Evolutionary conservation across 192 early-diverging fungal genomes (phyloP), one percentile per base, ranked within the genome.

Genomic region (Coemansia sp.): DNA sequence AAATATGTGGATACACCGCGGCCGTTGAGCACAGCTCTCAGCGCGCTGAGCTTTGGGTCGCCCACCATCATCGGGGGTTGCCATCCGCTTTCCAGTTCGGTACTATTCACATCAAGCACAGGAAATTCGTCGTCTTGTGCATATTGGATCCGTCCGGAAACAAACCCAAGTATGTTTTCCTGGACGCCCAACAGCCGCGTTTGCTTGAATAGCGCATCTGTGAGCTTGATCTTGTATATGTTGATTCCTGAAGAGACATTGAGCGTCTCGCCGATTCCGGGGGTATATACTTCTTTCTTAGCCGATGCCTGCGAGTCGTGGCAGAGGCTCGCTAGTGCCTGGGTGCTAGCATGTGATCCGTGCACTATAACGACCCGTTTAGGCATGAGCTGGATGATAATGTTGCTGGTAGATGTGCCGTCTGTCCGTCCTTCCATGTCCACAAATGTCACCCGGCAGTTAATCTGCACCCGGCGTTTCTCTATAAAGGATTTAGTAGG

Each of bases 401-500:
- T 96, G 59, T 91, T 93, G 68, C 88, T 89, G 29, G 95, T 83
- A 7, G 94, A 93, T 39, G 85, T 84, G 49, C 91, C 93, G 69
- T 97, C 95, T 1, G 93, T 85, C 28, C 92, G 86, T 42, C 97
- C 97, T 71, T 97, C 95, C 61, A 97, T 82, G 82, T 97, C 95
- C 7, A 99, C 86, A 76, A 91, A 97, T 31, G 84, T 76, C 25
- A 97, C 71, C 58, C 84, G 84, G 68, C 95, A 97, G 13, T 75
- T 84, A 7, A 97, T 59, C 1, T 83, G 56, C 13, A 97, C 52
- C 12, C 71, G 75, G 29, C 85, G 69, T 26, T 89, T 77, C 49
- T 85, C 70, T 21, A 60, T 75, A 7, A 90, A 69, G 67, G 93
- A 93, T 77, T 97, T 97, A 12, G 90, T 93, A 1, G 97, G 97